Base-by-base conservation (phyloP, 2,329 filamentous ascomycete species). In the Sordariomycetes sp. region DNA sequence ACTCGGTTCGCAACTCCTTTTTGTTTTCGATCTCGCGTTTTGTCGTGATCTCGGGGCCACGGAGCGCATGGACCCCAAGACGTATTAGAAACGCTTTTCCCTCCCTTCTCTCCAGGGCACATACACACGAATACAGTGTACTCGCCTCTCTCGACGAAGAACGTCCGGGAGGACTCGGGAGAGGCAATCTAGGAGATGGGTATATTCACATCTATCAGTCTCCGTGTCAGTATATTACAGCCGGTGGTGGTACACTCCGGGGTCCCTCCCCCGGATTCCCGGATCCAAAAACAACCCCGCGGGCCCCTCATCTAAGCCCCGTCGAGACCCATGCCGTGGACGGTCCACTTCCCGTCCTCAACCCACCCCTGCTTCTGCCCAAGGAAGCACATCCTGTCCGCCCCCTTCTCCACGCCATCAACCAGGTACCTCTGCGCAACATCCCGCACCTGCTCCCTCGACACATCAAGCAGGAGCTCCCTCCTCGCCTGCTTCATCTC, bases 401-500 rank as follows among this genome's bases (percentile, higher is more conserved):
- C 71, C 42, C 77, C 73, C 57, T 78, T 80, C 22, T 77, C 76
- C 10, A 86, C 72, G 5, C 76, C 77, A 52, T 89, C 81, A 32
- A 95, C 85, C 15, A 96, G 75, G 68, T 90, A 95, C 64, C 83
- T 81, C 64, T 96, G 85, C 0, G 94, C 94, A 13, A 85, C 91
- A 50, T 85, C 78, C 60, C 85, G 84, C 10, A 99, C 87, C 64
- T 96, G 85, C 61, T 86, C 81, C 60, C 83, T 84, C 2, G 81
- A 89, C 45, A 96, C 91, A 68, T 96, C 92, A 3, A 99, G 78
- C 58, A 99, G 76, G 66, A 87, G 84, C 70, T 94, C 88, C 63
- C 94, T 79, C 68, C 89, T 84, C 64, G 75, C 80, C 72, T 96
- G 90, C 66, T 87, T 85, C 90, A 97, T 96, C 64, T 90, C 87